These are phyloP conservation scores for Clitocybe nebularis DNA, from an alignment of 1,284 basidiomycete genomes.

Conservation along the genomic window DNA sequence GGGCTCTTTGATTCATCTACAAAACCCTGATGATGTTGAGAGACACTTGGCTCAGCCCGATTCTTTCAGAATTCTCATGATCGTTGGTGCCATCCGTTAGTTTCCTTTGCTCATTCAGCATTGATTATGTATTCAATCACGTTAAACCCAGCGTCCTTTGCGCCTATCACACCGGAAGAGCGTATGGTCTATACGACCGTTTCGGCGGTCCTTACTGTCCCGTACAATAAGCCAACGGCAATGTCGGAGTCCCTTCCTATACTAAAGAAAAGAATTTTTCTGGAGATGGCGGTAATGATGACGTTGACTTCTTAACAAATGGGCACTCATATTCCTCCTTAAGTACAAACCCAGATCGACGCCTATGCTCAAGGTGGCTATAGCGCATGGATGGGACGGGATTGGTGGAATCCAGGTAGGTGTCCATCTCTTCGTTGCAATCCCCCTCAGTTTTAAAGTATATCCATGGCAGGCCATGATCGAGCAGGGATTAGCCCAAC, in stretches of 20 bases:
- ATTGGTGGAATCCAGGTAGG: conserved; percentile 26
- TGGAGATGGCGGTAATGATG: conserved; percentile 29
- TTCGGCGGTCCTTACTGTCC: conserved; percentile 22
- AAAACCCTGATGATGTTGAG: conserved; percentile 23
- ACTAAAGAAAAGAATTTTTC: conserved; percentile 25
- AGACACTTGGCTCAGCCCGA: conserved; percentile 18
- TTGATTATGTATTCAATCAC: background rate
- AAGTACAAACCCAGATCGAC: conserved; percentile 27
- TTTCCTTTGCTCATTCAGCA: background rate
- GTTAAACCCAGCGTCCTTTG: conserved; percentile 14
- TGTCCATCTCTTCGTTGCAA: background rate
- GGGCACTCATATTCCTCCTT: background rate
- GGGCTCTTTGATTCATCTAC: conserved; percentile 23
- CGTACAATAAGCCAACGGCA: conserved; percentile 17
- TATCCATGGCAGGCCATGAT: conserved; percentile 14
- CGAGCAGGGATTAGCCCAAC: conserved; percentile 21
- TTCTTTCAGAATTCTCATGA: conserved; percentile 21
- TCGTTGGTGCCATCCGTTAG: conserved; percentile 28
- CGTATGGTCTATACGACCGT: conserved; percentile 25
- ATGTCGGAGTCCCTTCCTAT: conserved; percentile 18
- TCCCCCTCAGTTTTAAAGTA: conserved; percentile 20
- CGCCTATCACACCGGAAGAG: conserved; percentile 22
- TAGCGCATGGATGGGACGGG: conserved; percentile 28
- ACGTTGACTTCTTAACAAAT: background rate
- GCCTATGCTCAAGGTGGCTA: conserved; percentile 26